Evolutionary conservation across 2,329 filamentous ascomycete genomes (phyloP), one percentile per base, ranked within the genome.

Genomic region (Geosmithia morbida): DNA sequence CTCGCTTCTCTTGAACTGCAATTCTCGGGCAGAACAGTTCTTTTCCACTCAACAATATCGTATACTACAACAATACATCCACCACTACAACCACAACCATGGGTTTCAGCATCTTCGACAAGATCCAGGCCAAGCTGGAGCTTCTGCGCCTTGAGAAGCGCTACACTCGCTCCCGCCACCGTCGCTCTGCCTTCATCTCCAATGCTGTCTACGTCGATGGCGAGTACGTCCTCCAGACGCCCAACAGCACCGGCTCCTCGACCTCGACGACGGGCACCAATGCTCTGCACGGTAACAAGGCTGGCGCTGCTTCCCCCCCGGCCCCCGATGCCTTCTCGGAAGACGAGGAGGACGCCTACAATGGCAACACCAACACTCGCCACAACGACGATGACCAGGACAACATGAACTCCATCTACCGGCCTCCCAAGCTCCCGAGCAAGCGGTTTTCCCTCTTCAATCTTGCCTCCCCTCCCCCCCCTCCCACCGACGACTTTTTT

Each of bases 131-230:
- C 50, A 79, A 85, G 72, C 71, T 94, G 58, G 88, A 97, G 72
- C 79, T 97, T 59, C 92, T 94, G 74, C 86, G 88, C 45, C 82
- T 97, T 55, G 90, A 97, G 70, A 84, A 96, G 70, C 84, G 87
- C 57, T 97, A 97, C 72, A 94, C 89, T 46, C 85, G 85, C 59
- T 84, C 87, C 62, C 87, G 90, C 58, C 68, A 80, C 57, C 86
- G 90, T 56, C 87, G 90, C 63, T 89, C 82, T 48, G 92, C 86
- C 51, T 95, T 94, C 64, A 81, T 85, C 60, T 88, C 85, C 60
- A 88, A 87, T 58, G 90, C 88, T 29, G 77, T 86, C 62, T 97
- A 97, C 66, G 85, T 96, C 53, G 87, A 97, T 62, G 92, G 89
- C 66, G 90, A 96, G 70, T 96, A 96, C 69, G 74, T 95, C 63